A percentile compares a stretch with the other conserved stretches of the same genome.
These are phyloP conservation scores for Pseudonitzschia delicatissima DNA, from an alignment of 108 stramenopile species.

Conservation along the genomic window DNA sequence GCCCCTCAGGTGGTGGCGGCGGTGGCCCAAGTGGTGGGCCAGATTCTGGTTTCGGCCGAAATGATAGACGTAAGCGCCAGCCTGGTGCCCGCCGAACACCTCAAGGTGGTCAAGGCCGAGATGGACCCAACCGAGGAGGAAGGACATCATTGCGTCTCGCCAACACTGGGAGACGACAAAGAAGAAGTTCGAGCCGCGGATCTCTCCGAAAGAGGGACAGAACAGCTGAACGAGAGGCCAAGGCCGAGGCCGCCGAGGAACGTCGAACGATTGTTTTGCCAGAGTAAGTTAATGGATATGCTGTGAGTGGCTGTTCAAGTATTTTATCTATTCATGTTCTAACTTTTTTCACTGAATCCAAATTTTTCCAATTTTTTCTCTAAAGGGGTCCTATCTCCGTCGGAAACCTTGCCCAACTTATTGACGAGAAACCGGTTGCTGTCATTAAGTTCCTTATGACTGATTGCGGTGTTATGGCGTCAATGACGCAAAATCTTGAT, in stretches of 20 bases:
- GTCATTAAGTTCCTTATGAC: conserved; percentile 95
- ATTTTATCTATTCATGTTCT: not conserved
- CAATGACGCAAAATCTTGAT: conserved; percentile 88
- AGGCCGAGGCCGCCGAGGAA: conserved; percentile 62
- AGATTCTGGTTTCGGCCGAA: conserved; percentile 13
- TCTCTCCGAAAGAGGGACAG: conserved; percentile 74
- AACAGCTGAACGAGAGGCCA: conserved; percentile 56
- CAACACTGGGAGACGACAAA: conserved; percentile 52
- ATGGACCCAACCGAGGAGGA: conserved; percentile 30
- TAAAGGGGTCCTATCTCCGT: conserved; percentile 77
- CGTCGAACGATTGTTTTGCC: conserved; percentile 70
- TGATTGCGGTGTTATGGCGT: conserved; percentile 92
- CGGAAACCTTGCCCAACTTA: conserved; percentile 69
- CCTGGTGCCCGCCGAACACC: conserved; percentile 25
- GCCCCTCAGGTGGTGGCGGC: not conserved
- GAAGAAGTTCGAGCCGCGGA: conserved; percentile 58
- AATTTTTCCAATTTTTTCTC: conserved; percentile 4
- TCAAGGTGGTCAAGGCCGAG: conserved; percentile 17
- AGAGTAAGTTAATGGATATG: conserved; percentile 75
- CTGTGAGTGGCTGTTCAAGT: not conserved
- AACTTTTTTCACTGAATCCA: not conserved
- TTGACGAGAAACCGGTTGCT: conserved; percentile 82
- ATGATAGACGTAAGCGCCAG: conserved; percentile 1
- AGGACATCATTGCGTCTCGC: conserved; percentile 67
- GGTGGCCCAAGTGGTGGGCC: conserved; percentile 18